These are phyloP conservation scores for Albugo laibachii DNA, from an alignment of 352 stramenopile genomes.

Conservation along the genomic window DNA sequence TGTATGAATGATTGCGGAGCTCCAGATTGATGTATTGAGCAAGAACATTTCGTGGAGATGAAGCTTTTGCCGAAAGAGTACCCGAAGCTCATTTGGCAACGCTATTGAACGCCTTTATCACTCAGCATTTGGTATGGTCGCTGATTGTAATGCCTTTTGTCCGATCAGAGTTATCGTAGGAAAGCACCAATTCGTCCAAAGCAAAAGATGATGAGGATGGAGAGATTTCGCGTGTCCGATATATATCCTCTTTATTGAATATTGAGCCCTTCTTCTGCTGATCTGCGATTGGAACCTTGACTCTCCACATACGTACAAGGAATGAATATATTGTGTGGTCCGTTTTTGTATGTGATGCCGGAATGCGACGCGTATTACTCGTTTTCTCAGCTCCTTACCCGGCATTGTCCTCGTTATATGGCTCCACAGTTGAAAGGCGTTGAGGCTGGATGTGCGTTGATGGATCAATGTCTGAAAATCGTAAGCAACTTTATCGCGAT, in stretches of 20 bases:
- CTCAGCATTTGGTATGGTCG: conserved; percentile 25
- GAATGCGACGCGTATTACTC: conserved; percentile 80
- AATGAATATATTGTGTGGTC: conserved; percentile 82
- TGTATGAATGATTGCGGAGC: not conserved
- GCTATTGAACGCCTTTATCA: conserved; percentile 84
- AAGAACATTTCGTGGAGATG: conserved; percentile 72
- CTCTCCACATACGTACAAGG: conserved; percentile 67
- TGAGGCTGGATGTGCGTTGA: conserved; percentile 54
- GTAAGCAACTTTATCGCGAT: conserved; percentile 10
- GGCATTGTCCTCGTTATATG: conserved; percentile 82
- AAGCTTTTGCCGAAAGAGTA: conserved; percentile 73
- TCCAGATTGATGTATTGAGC: not conserved
- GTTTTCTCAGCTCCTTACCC: conserved; percentile 75
- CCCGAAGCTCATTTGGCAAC: conserved; percentile 81
- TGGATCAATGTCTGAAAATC: conserved; percentile 63
- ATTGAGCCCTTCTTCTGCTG: not conserved
- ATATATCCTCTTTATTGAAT: not conserved
- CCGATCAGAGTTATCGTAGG: not conserved
- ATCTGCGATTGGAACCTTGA: conserved; percentile 3
- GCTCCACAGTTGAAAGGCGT: conserved; percentile 71
- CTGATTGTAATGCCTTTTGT: not conserved
- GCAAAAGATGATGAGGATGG: not conserved
- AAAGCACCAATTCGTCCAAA: not conserved
- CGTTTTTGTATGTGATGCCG: conserved; percentile 83
- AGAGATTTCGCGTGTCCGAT: not conserved